Base-by-base conservation (phyloP, 169 alveolate genomes). In the Eimeria praecox region DNA sequence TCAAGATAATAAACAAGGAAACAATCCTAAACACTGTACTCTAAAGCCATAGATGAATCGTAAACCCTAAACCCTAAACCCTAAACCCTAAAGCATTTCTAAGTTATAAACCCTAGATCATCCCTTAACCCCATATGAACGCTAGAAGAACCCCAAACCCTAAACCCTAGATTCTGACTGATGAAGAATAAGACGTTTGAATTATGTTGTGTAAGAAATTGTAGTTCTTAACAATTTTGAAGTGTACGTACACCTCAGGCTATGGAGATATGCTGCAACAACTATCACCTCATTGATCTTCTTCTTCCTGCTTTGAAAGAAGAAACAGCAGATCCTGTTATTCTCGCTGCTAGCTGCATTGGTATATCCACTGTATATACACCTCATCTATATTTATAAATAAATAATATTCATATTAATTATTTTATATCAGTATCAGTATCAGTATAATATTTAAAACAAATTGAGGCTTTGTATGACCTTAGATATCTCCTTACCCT, bases 261-360 rank as follows among this genome's bases (percentile, higher is more conserved):
- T 0, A 77, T 91, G 95, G 56, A 40, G 12, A 62, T 46, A 4
- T 75, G 91, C 56, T 91, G 95, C 91, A 46, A 77, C 59, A 20
- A 75, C 22, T 91, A 91, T 78, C 95, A 91, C 49, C 42, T 91
- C 1, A 64, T 77, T 18, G 95, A 91, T n/a, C 49, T 91, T 9
- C 56, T 91, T 33, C 95, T 91, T 4, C 91, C 91, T 12, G 91
- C 95, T 8, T 40, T 78, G 62, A 91, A 91, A 71, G 95, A 91
- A 27, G 91, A 59, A 8, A n/a, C 54, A 9, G 95, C 95, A 10
- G 83, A 91, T 66, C 95, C 95, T 18, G 78, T 91, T 10, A 78
- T 91, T 14, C 91, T 91, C 49, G 90, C 95, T 14, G 95, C 95
- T 14, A 77, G 91, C 66, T 64, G 83, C 59, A 78, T 44, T 8